phyloP scores from a whole-genome alignment of 2,329 filamentous ascomycete species.

The Epichloe amarillans region DNA sequence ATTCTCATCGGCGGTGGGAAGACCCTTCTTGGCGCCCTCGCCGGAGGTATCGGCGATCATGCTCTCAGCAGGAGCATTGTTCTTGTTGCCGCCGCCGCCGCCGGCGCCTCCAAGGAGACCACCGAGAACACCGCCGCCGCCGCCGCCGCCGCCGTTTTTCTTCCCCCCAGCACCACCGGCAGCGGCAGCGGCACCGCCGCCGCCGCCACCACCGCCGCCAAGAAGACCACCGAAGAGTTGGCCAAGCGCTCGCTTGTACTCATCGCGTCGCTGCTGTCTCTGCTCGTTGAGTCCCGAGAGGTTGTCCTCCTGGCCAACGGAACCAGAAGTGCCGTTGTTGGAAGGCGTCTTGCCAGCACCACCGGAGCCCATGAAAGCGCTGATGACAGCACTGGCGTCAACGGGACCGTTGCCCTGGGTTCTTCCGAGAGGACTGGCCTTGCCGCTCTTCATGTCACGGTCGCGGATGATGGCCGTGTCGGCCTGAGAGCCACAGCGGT shows the following conservation, averaged over 20 bases:
- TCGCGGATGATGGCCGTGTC: constrained; percentile 59
- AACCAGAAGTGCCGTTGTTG: constrained; percentile 24
- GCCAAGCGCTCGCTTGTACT: constrained; percentile 17
- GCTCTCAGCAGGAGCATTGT: constrained; percentile 27
- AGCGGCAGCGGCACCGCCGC: background rate
- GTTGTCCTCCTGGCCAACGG: constrained; percentile 31
- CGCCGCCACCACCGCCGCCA: constrained; percentile 1
- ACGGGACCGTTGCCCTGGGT: constrained; percentile 47
- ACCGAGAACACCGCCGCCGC: constrained; percentile 3
- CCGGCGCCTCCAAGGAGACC: constrained; percentile 10
- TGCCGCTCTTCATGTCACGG: constrained; percentile 39
- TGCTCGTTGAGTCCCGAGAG: constrained; percentile 17
- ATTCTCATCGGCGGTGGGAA: constrained; percentile 48
- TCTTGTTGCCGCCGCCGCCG: constrained; percentile 24
- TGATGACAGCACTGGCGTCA: constrained; percentile 41
- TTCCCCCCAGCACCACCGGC: background rate
- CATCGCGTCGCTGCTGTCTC: constrained; percentile 8
- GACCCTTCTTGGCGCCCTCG: constrained; percentile 34
- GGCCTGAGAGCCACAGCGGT: constrained; percentile 49
- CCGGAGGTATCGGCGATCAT: constrained; percentile 42
- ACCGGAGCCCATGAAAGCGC: constrained; percentile 43
- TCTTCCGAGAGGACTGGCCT: constrained; percentile 46
- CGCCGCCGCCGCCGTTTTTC: background rate
- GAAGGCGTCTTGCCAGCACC: constrained; percentile 17
- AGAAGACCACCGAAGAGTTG: constrained; percentile 17